These are phyloP conservation scores for Acer campestre DNA, from an alignment of 345 rosid species.

Conservation along the genomic window DNA sequence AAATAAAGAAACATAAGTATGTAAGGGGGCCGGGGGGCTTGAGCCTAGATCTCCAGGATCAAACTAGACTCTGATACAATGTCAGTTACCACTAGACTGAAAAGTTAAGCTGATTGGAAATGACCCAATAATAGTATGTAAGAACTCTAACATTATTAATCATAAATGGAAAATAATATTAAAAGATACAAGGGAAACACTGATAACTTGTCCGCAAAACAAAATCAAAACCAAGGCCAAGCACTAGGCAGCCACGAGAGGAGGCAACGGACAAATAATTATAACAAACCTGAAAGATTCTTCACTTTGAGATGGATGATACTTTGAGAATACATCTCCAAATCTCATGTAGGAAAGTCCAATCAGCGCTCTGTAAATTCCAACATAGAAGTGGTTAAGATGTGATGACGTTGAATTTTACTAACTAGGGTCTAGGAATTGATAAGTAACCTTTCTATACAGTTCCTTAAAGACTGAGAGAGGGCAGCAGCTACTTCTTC, in stretches of 20 bases:
- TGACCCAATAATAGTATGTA: too few species aligned
- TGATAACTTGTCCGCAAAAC: not conserved
- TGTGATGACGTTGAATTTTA: constrained; percentile 12
- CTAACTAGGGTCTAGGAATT: constrained; percentile 16
- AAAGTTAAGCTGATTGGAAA: too few species aligned
- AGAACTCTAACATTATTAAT: not conserved
- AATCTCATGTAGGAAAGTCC: constrained; percentile 88
- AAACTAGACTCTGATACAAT: too few species aligned
- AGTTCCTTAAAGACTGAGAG: constrained; percentile 84
- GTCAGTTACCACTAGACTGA: too few species aligned
- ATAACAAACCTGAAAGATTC: constrained; percentile 67
- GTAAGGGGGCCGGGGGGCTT: too few species aligned
- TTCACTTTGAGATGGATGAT: constrained; percentile 72
- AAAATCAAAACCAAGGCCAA: not conserved
- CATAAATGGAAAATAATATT: not conserved
- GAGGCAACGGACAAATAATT: constrained; percentile 4
- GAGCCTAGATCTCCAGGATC: too few species aligned
- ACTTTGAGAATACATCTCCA: constrained; percentile 92
- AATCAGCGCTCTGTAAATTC: constrained; percentile 57
- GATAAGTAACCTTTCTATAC: constrained; percentile 78
- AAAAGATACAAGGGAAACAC: not conserved
- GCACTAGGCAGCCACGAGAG: not conserved
- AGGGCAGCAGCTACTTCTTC: constrained; percentile 97
- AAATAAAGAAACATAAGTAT: too few species aligned
- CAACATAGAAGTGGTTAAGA: constrained; percentile 28